Evolutionary conservation across 805 yeast species (phyloP), one percentile per base, ranked within the genome.

Genomic region (Sungouiella thailandica): DNA sequence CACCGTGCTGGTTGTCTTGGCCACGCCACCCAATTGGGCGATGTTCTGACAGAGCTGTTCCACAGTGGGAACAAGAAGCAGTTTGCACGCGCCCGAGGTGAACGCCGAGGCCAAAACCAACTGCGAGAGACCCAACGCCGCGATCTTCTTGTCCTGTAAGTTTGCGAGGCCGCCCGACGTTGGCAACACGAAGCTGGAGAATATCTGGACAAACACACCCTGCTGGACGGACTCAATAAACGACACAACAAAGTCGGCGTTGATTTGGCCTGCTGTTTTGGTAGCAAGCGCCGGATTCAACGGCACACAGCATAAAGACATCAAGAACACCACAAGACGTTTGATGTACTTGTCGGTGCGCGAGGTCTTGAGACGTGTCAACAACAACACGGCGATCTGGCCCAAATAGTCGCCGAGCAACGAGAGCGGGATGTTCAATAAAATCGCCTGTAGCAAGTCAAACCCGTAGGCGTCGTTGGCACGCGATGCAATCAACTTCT

Each of bases 401-500:
- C 76, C 78, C 38, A 81, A 53, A 47, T 68, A 85, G 7, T 70
- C 72, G 26, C 70, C 57, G 30, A 89, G 55, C 4, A 55, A 43
- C 0, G 52, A 53, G 27, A 76, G 47, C 5, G 85, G 79, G 28
- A 87, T 60, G 38, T 70, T 59, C 27, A 76, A 50, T 27, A 90
- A 57, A 31, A 93, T 79, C 3, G 72, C 63, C 53, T 84, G 89
- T 28, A 93, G 60, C 27, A 93, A 63, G 36, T 93, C 97, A 57
- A 93, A 83, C 2, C 97, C 97, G 49, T 77, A 72, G 24, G 62
- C 61, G 49, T 93, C 97, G 49, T 87, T 82, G 11, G 78, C 72
- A 45, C 82, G 83, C 0, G 97, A 86, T 1, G 96, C 78, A 32
- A 93, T 77, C 44, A 93, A 67, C 56, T 89, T 87, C 62, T 94